Evolutionary conservation across 164 flowering plant species (phyloP), one percentile per base, ranked within the genome.

Genomic region (Tinospora cordifolia): DNA sequence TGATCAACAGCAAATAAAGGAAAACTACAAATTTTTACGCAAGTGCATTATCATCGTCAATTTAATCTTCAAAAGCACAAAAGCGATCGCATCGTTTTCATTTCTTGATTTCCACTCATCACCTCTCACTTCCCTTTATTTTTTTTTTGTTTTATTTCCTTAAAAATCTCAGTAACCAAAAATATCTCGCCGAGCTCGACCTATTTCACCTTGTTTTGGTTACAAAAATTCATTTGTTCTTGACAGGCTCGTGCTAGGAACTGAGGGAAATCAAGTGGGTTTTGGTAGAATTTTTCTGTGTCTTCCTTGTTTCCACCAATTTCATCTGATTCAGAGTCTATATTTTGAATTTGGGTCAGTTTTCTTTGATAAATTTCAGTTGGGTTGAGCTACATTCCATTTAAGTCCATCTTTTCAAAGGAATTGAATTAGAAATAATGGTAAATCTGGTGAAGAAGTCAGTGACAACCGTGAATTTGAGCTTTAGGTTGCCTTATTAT

Each of bases 401-500:
- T 76, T 66, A 69, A 69, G 73, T 75, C 25, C 68, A 59, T n/a
- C 69, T 70, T 40, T 46, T 66, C 69, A 65, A 17, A 30, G 3
- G 36, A 30, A 30, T 22, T 2, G 54, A 9, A 64, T 10, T 6
- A 54, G 40, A 44, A 15, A 62, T 79, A 74, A 91, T 91, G 98
- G 81, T 65, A 79, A 78, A 82, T 78, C 75, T 79, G 72, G 88
- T 84, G 26, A 75, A 74, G 39, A 83, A 87, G 68, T 63, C 82
- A 8, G 25, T 60, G 66, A 87, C 82, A 69, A 80, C 85, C 1
- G 87, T 86, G 77, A 85, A 73, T 21, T 76, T 91, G 76, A 78
- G 82, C 71, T 93, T 93, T 75, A 84, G 88, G 64, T 68, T 93
- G 59, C 96, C 98, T 11, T 91, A 93, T 69, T 85, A 62, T 62